Evolutionary conservation across 2,329 filamentous ascomycete species (phyloP).

Genomic region (Keithomyces neogunnii): DNA sequence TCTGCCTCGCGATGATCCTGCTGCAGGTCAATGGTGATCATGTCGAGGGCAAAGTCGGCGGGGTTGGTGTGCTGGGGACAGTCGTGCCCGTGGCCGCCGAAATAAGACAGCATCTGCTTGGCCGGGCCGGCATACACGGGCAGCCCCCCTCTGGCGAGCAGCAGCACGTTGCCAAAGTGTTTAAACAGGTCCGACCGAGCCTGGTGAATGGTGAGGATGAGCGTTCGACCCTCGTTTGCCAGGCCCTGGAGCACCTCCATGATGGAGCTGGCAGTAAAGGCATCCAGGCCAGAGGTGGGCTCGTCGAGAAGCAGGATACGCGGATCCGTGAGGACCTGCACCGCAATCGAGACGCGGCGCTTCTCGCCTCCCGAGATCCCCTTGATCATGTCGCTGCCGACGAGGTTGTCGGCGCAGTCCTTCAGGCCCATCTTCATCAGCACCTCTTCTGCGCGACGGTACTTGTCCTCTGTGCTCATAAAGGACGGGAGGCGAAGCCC

Average conservation of each 20-base stretch:
- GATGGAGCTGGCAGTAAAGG: slow-evolving; percentile 70
- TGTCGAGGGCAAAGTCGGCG: slow-evolving; percentile 68
- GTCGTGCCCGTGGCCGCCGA: slow-evolving; percentile 48
- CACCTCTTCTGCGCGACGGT: slow-evolving; percentile 59
- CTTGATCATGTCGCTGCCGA: slow-evolving; percentile 65
- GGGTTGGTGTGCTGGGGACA: slow-evolving; percentile 67
- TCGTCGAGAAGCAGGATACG: slow-evolving; percentile 67
- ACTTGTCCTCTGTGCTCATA: slow-evolving; percentile 62
- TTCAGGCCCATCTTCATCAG: slow-evolving; percentile 69
- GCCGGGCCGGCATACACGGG: slow-evolving; percentile 60
- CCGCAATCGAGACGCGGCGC: slow-evolving; percentile 66
- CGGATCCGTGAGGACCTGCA: slow-evolving; percentile 70
- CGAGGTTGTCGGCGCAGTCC: slow-evolving; percentile 67
- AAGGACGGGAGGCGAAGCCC: slow-evolving; percentile 61
- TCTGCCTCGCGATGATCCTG: slow-evolving; percentile 52
- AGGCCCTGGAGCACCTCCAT: slow-evolving; percentile 64
- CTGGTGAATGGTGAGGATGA: slow-evolving; percentile 73
- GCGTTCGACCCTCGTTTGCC: slow-evolving; percentile 63
- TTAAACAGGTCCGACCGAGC: slow-evolving; percentile 64
- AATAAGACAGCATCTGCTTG: slow-evolving; percentile 56
- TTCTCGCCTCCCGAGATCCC: slow-evolving; percentile 77
- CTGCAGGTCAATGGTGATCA: slow-evolving; percentile 69
- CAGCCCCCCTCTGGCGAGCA: slow-evolving; percentile 61
- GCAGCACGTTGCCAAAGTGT: slow-evolving; percentile 62
- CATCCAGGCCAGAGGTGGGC: slow-evolving; percentile 67